Evolutionary conservation across 164 flowering plant species (phyloP).

Genomic region (Euptelea pleiosperma): DNA sequence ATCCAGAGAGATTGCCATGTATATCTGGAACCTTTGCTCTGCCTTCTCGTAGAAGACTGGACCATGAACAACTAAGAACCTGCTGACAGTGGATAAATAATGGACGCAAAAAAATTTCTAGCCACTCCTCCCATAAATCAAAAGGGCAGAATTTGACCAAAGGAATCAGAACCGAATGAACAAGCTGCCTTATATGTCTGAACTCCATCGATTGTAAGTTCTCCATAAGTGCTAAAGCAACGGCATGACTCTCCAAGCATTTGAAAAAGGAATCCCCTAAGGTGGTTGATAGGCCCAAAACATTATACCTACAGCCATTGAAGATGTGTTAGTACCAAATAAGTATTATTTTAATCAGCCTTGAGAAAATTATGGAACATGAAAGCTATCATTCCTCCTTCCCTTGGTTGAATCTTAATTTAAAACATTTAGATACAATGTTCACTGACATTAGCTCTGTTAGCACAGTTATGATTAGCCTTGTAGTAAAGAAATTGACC

Average conservation of each 20-base stretch:
- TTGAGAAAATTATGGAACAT: neutral
- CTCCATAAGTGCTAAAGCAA: conserved; percentile 71
- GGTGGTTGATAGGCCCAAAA: conserved; percentile 82
- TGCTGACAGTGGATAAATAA: conserved; percentile 61
- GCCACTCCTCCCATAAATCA: conserved; percentile 76
- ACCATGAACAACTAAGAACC: conserved; percentile 80
- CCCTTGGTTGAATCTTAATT: no score
- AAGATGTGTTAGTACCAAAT: conserved; percentile 12
- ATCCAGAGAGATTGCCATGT: conserved; percentile 41
- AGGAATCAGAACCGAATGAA: conserved; percentile 66
- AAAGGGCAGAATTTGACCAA: conserved; percentile 75
- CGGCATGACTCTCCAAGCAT: conserved; percentile 45
- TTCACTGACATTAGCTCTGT: no score
- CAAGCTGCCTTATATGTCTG: conserved; percentile 85
- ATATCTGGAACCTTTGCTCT: conserved; percentile 89
- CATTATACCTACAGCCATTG: conserved; percentile 61
- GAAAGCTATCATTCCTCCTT: no score
- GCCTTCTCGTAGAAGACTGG: conserved; percentile 75
- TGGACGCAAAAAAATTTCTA: conserved; percentile 72
- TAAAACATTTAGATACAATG: no score
- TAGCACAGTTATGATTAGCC: no score
- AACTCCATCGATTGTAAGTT: conserved; percentile 87
- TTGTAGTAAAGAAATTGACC: neutral
- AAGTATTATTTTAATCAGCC: neutral
- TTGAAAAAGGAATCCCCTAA: conserved; percentile 77